Evolutionary conservation across 1,284 basidiomycete species (phyloP).

Genomic region (Cutaneotrichosporon sp.): DNA sequence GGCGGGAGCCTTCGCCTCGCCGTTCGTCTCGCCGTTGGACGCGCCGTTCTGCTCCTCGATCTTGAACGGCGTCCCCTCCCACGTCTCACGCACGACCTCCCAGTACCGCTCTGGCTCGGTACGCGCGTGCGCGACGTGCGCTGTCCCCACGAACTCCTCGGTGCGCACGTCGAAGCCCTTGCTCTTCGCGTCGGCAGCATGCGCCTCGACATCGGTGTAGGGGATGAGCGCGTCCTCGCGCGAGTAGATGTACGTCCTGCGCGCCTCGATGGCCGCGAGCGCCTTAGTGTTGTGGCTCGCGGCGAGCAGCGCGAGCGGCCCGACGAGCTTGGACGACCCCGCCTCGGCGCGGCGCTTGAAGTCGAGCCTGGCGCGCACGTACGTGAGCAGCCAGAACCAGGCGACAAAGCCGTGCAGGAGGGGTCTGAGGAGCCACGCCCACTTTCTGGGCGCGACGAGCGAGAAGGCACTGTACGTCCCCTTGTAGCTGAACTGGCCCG

Average conservation of each 20-base stretch:
- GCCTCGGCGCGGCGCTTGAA: neutral
- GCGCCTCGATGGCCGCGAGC: constrained; percentile 5
- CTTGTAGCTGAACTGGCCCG: constrained; percentile 18
- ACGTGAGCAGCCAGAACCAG: constrained; percentile 18
- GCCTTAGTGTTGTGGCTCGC: constrained; percentile 10
- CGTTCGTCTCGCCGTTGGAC: neutral
- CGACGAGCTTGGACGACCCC: neutral
- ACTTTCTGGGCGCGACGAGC: neutral
- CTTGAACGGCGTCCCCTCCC: neutral
- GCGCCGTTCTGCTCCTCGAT: no score
- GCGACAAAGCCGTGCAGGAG: constrained; percentile 10
- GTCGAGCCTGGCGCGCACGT: neutral
- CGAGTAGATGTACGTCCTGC: constrained; percentile 22
- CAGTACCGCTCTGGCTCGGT: constrained; percentile 26
- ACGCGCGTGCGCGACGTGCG: constrained; percentile 24
- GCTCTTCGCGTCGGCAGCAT: constrained; percentile 11
- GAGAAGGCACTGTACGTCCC: constrained; percentile 13
- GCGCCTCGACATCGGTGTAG: constrained; percentile 17
- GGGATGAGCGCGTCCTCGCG: constrained; percentile 23
- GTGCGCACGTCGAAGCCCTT: constrained; percentile 15
- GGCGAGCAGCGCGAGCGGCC: constrained; percentile 7
- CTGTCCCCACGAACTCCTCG: constrained; percentile 21
- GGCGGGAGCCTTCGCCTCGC: no score
- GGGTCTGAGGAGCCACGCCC: constrained; percentile 15
- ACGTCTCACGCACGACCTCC: constrained; percentile 22